Evolutionary conservation across 805 yeast genomes (phyloP), one percentile per base, ranked within the genome.

Genomic region (Saturnispora mendoncae): DNA sequence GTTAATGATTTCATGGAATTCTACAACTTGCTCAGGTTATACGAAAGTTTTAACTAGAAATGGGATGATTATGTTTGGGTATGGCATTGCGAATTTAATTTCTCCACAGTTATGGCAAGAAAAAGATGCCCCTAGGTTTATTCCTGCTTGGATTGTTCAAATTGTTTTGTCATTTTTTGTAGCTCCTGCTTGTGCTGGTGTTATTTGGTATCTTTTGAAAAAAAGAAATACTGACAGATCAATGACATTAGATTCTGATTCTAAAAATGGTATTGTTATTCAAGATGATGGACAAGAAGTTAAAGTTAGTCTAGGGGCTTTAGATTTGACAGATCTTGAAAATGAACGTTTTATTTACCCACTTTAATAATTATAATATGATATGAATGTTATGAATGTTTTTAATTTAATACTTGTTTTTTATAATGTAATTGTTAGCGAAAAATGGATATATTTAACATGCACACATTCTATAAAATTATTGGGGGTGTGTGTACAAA

Each of bases 71-170:
- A 66, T 74, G 73, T 56, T 65, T n/a, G 64, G 64, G 15, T 74
- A 69, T 44, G 61, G 72, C 44, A 46, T 73, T 38, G 62, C 74
- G 7, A 75, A 76, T 48, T 64, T 75, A 27, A 67, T 74, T 23
- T 68, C 77, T 4, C 79, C 80, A 3, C 80, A 74, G 52, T 51
- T 75, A 27, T 76, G 79, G 78, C 62, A 65, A 51, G 61, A 49
- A 7, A 57, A 50, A n/a, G 72, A 70, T 48, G 65, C 67, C 7
- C 80, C 80, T 36, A 57, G 73, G 44, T 71, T 66, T 47, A 45
- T 55, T 29, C 66, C 70, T 5, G 71, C 76, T 7, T 69, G 81
- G 80, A 60, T 67, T 40, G 75, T 73, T 9, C 80, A 74, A 51
- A 71, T 74, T 38, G 75, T 73, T 9, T 48, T 72, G n/a, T 65